Conservation (phyloP, 2,329 filamentous ascomycete genomes). For the Colletotrichum liriopes region DNA sequence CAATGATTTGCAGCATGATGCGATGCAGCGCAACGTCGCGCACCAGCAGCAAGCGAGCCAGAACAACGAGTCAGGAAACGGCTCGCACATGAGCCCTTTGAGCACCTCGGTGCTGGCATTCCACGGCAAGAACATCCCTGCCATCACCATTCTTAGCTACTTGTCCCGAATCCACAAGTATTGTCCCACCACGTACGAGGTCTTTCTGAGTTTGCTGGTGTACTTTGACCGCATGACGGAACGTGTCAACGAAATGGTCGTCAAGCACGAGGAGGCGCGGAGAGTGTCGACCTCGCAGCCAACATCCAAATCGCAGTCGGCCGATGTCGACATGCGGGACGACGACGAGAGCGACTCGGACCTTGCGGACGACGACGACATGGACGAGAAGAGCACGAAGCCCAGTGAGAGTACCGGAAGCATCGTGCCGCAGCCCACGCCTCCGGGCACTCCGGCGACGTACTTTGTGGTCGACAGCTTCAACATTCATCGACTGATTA, state of each 20-base stretch:
- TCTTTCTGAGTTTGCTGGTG: conserved; percentile 93
- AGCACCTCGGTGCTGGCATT: conserved; percentile 87
- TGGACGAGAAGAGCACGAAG: conserved; percentile 46
- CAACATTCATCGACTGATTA: conserved; percentile 97
- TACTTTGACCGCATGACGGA: conserved; percentile 99
- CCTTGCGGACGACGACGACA: conserved; percentile 62
- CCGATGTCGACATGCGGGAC: conserved; percentile 57
- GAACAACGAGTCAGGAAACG: conserved; percentile 59
- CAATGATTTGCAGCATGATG: conserved; percentile 95
- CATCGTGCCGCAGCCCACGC: conserved; percentile 20
- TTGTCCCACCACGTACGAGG: conserved; percentile 97
- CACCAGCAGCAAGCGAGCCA: conserved; percentile 70
- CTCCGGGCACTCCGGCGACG: conserved; percentile 58
- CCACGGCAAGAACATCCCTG: conserved; percentile 97
- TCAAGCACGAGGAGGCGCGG: conserved; percentile 74
- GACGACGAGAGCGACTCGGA: conserved; percentile 64
- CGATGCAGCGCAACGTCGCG: conserved; percentile 81
- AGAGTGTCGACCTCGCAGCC: conserved; percentile 53
- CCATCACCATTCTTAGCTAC: conserved; percentile 97
- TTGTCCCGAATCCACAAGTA: conserved; percentile 98
- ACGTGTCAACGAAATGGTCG: conserved; percentile 86
- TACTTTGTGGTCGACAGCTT: conserved; percentile 98
- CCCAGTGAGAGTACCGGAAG: conserved; percentile 45
- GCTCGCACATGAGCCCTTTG: conserved; percentile 74
- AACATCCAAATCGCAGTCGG: conserved; percentile 40